A percentile compares a stretch with the other conserved stretches of the same genome.
phyloP scores from a whole-genome alignment of 2,329 filamentous ascomycete genomes.

The Ophiocordyceps camponoti-floridani region DNA sequence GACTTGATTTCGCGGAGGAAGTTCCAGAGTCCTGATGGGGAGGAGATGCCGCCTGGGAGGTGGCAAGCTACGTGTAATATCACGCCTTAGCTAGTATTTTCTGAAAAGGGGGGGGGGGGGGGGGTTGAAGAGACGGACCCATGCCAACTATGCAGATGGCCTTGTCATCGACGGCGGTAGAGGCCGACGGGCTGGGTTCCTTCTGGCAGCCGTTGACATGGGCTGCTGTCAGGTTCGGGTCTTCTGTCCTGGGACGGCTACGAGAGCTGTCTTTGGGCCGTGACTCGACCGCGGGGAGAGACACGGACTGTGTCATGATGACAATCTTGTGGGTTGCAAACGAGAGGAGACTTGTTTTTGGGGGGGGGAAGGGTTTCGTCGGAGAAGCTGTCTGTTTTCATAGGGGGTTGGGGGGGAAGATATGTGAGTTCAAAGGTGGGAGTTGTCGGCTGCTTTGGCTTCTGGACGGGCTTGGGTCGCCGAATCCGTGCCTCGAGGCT shows the following conservation, averaged over 20 bases:
- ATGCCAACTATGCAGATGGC: not conserved
- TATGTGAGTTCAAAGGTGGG: not conserved
- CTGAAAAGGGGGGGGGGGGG: too few relatives aligned
- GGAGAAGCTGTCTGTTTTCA: not conserved
- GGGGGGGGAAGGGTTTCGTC: not conserved
- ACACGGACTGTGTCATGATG: not conserved
- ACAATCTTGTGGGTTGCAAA: not conserved
- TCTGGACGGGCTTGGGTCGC: not conserved
- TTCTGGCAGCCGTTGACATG: not conserved
- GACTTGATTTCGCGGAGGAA: slow-evolving; percentile 2
- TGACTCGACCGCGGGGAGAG: not conserved
- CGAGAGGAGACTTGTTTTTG: not conserved
- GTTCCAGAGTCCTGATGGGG: slow-evolving; percentile 5
- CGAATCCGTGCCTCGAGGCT: not conserved
- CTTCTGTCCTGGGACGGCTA: not conserved
- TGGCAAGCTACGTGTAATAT: slow-evolving; percentile 3
- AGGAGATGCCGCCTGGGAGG: slow-evolving; percentile 4
- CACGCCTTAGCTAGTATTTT: too few relatives aligned
- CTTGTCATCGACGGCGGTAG: not conserved
- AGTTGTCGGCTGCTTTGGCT: too few relatives aligned
- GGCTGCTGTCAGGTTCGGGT: not conserved
- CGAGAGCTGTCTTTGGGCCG: not conserved
- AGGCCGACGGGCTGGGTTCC: not conserved
- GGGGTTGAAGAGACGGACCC: not conserved
- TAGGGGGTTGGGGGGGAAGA: too few relatives aligned